Percentiles rank a stretch among this genome's conserved stretches.
Evolutionary conservation across 78 protist genomes (phyloP).

Genomic region (Dictyostelium purpureum): DNA sequence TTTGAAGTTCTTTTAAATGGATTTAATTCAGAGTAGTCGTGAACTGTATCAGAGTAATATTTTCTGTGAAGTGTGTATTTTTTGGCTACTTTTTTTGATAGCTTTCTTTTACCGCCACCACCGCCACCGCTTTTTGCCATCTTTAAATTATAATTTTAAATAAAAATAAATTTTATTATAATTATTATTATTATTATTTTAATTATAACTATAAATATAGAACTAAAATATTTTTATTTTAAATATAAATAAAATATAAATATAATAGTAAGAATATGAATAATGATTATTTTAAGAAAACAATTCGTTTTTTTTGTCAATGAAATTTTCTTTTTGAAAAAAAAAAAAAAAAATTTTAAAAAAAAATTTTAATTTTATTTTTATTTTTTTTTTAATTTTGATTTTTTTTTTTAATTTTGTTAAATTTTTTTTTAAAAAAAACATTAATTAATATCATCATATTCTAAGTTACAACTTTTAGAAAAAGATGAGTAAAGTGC

Average conservation of each 20-base stretch:
- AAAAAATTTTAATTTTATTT: neutral
- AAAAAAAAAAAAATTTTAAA: neutral
- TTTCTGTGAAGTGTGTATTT: conserved; percentile 38
- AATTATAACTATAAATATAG: neutral
- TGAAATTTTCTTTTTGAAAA: no score
- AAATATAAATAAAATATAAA: neutral
- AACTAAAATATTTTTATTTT: no score
- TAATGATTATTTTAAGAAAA: neutral
- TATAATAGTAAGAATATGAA: neutral
- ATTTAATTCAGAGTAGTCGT: neutral
- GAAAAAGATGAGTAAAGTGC: neutral
- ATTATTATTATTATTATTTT: no score
- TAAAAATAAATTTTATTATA: no score
- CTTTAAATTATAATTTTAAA: no score
- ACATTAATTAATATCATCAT: neutral
- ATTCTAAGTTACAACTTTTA: no score
- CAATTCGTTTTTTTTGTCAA: no score
- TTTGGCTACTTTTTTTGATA: conserved; percentile 54
- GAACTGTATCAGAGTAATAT: conserved; percentile 50
- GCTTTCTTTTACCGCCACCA: conserved; percentile 34
- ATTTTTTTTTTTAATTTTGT: neutral
- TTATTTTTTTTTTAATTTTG: neutral
- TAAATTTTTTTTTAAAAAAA: neutral
- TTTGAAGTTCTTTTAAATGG: conserved; percentile 9
- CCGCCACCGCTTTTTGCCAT: no score